Base-by-base conservation (phyloP, 306 rosid genomes). In the Vigna nakashimae region DNA sequence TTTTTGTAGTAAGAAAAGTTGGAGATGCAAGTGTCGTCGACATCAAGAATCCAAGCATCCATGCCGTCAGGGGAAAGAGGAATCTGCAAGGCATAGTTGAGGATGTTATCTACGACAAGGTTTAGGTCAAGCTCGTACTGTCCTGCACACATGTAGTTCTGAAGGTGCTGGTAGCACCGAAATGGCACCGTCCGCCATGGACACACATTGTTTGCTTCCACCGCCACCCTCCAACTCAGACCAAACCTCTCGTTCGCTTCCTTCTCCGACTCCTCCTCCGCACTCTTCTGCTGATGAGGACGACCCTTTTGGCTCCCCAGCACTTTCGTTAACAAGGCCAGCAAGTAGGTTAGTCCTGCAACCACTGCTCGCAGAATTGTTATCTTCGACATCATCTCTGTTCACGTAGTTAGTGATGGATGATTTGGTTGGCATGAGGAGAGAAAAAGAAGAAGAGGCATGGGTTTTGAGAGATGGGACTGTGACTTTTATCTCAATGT, bases 21-120 rank as follows among this genome's bases (percentile, higher is more conserved):
- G 17, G 97, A 93, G 64, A 93, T 75, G 82, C 98, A 91, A 15
- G 98, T 93, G 78, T 91, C 98, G 24, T 93, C 98, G 8, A 93
- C 97, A 28, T 93, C 97, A 13, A 91, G 62, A 30, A 91, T 79
- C 97, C 94, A 93, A 1, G 90, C 94, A 24, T 93, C 91, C 69
- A 58, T n/a, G 68, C 84, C 90, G 30, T 88, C 89, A 1, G 4
- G 26, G 1, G 83, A 24, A 14, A 74, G 71, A 9, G 38, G 9
- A 0, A 91, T 85, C 6, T 73, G 77, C 1, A 11, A 57, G 4
- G 76, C 86, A 38, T 88, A 91, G 0, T 18, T 16, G 42, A 73
- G 1, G n/a, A 91, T 88, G 18, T 89, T 79, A 17, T 85, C 82
- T 0, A 73, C 64, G 5, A 84, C 59, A 6, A 88, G 64, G 0